Evolutionary conservation across 345 rosid species (phyloP).

Genomic region (Mallotus nudiflorus): DNA sequence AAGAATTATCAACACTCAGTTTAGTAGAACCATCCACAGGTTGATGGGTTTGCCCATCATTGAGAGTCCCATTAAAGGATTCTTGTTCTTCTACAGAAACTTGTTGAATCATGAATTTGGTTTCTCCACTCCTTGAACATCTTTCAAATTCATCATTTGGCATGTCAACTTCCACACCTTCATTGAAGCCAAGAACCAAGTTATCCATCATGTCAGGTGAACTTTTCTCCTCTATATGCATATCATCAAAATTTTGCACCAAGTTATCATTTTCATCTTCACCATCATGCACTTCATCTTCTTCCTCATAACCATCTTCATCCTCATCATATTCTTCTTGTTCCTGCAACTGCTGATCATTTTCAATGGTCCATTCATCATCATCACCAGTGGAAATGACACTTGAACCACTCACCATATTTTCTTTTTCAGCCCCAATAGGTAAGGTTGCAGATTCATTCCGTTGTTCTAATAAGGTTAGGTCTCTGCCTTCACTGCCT

Average conservation of each 20-base stretch:
- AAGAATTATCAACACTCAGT: slow-evolving; percentile 38
- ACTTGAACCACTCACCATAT: slow-evolving; percentile 46
- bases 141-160: slow-evolving; percentile 74
- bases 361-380: slow-evolving; percentile 81
- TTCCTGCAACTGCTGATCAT: slow-evolving; percentile 64
- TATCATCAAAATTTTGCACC: slow-evolving; percentile 52
- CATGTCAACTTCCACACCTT: slow-evolving; percentile 82
- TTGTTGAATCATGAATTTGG: slow-evolving; percentile 41
- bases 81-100: slow-evolving; percentile 45
- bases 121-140: slow-evolving; percentile 51
- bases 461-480: slow-evolving; percentile 33
- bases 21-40: slow-evolving; percentile 43
- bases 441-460: slow-evolving; percentile 41
- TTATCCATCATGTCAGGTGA: slow-evolving; percentile 50
- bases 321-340: slow-evolving; percentile 97
- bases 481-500: slow-evolving; percentile 49
- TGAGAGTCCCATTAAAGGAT: slow-evolving; percentile 36
- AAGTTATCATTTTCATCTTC: slow-evolving; percentile 62
- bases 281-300: slow-evolving; percentile 72
- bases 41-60: slow-evolving; percentile 43
- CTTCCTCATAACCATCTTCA: slow-evolving; percentile 85
- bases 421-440: slow-evolving; percentile 45
- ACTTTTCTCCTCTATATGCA: slow-evolving; percentile 61
- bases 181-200: slow-evolving; percentile 81
- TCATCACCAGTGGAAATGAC: slow-evolving; percentile 70